Evolutionary conservation across 495 filamentous ascomycete species (phyloP), one percentile per base, ranked within the genome.

Genomic region (Hypoxylon trugodes): DNA sequence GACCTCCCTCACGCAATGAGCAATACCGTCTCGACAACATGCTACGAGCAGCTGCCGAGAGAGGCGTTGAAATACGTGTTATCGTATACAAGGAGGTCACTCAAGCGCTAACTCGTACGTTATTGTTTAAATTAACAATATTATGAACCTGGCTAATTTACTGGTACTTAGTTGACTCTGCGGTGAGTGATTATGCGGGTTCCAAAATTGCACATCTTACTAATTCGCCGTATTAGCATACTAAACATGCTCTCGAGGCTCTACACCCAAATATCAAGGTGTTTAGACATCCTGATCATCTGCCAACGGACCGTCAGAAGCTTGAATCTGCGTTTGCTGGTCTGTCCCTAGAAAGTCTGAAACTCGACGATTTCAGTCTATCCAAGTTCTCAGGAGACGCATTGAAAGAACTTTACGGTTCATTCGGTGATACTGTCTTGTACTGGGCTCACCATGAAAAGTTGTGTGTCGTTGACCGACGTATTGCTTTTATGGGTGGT

Each of bases 391-490:
- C 89, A 0, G 78, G 76, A 21, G 89, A 93, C 55, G 76, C 86
- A 0, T 65, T 96, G 22, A 87, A 92, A 68, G 82, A 84, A 1
- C 74, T 98, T 1, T 98, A 96, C 67, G 94, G 94, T 40, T 76
- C 77, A 49, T 83, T 86, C 42, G 90, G 93, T 24, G 92, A 89
- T 51, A 84, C 90, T 4, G 89, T 96, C 15, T 75, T 98, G 3
- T 98, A 92, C 74, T 98, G 93, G 93, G 93, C 94, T 0, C 94
- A 98, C 63, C 94, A 97, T 59, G 94, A 98, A 74, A 98, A 98
- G 76, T 81, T 98, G 5, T 94, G 89, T 61, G 65, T 97, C 7
- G 76, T 98, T 28, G 94, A 98, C 72, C 86, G 89, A 1, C 77
- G 80, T 7, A 83, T 87, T 62, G 93, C 90, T 15, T 98, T 98